Evolutionary conservation across 768 basidiomycete genomes (phyloP), one percentile per base, ranked within the genome.

Genomic region (Podaxis pistillaris): DNA sequence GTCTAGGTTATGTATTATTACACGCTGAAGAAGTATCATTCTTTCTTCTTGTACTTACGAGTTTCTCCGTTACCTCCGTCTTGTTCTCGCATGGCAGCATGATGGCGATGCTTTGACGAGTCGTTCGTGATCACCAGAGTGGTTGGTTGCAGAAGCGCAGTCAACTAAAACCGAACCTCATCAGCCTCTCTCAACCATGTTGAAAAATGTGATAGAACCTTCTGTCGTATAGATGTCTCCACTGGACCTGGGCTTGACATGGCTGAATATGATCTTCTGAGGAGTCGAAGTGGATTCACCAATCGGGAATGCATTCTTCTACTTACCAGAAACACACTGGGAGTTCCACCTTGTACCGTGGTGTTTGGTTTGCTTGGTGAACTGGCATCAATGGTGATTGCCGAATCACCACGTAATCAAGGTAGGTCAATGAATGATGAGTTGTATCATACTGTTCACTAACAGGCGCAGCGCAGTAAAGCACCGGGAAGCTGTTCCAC

Each of bases 21-120:
- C 55, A 44, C 17, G 13, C 40, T n/a, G 22, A 50, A 22, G 46
- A 28, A 38, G 22, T 41, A 24, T 4, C n/a, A 17, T 56, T 56
- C 19, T n/a, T 15, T 38, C 4, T 62, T 56, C 41, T 54, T 51
- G 58, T 52, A 83, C 89, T 68, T 81, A 94, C 93, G 93, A 53
- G 93, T 91, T 81, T 94, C 93, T 62, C 86, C 87, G 69, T 80
- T 86, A 49, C 82, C 84, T 66, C 83, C 86, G 60, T 81, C 84
- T 73, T 85, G 79, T 49, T 80, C 86, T 71, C 83, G 83, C 93
- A 94, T 94, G 52, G 93, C 80, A 60, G 83, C 82, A 76, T 94
- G 93, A 77, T 94, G 89, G 69, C 89, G 84, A 74, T 94, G 93
- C 76, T 90, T 81, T 84, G 86, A 87, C 57, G 93, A 94, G 69